Percentiles rank a stretch among this genome's conserved stretches.
These are phyloP conservation scores for Macadamia integrifolia DNA, from an alignment of 164 flowering plant genomes.

Conservation along the genomic window DNA sequence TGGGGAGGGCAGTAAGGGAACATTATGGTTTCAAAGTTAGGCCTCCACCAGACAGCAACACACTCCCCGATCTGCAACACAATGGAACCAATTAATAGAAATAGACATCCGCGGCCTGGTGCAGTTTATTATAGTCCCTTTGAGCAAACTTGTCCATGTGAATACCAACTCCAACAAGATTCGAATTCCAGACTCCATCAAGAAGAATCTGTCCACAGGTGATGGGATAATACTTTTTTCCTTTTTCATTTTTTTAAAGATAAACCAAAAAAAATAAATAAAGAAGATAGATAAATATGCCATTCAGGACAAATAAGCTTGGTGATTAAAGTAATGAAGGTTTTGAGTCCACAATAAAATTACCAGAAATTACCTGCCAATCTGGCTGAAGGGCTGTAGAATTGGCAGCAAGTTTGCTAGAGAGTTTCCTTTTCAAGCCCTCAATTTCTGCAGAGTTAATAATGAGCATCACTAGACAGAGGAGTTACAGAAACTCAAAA, in stretches of 20 bases:
- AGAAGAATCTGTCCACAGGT: no score
- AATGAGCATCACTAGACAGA: not conserved
- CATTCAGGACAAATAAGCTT: not conserved
- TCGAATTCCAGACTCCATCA: no score
- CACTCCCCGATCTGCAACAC: conserved; percentile 92
- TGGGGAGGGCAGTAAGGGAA: conserved; percentile 99
- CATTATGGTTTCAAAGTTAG: conserved; percentile 94
- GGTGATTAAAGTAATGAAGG: not conserved
- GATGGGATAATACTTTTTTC: no score
- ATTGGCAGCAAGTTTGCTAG: conserved; percentile 97
- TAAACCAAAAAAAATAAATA: no score
- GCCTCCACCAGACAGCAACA: conserved; percentile 99
- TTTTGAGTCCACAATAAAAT: not conserved
- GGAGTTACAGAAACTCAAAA: not conserved
- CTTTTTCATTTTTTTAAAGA: no score
- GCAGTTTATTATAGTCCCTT: no score
- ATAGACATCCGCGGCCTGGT: no score
- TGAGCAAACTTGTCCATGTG: no score
- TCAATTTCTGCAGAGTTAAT: conserved; percentile 65
- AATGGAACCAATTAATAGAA: not conserved
- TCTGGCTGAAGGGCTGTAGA: conserved; percentile 73
- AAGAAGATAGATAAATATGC: no score
- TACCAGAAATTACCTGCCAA: conserved; percentile 67
- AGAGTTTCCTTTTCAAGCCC: conserved; percentile 87
- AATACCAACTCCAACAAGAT: no score